Conservation (phyloP, 306 rosid genomes). For the Purshia tridentata region DNA sequence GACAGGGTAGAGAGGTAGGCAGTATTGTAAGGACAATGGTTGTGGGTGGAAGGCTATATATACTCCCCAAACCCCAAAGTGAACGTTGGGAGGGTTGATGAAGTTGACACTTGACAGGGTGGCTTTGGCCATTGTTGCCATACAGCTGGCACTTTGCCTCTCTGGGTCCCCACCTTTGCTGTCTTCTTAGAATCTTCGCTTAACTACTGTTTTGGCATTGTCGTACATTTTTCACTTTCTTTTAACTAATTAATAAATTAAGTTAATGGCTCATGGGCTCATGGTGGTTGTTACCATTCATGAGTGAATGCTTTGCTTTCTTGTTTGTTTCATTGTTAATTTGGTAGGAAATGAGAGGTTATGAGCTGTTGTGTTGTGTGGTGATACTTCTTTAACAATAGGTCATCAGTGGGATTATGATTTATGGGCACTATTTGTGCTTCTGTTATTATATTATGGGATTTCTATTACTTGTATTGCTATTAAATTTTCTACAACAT, state of each 20-base stretch:
- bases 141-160: slow-evolving; percentile 34
- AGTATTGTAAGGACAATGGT: slow-evolving; percentile 10
- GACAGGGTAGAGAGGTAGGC: background rate
- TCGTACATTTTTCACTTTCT: background rate
- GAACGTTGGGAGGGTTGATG: slow-evolving; percentile 18
- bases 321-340: background rate
- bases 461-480: too few species aligned
- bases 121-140: slow-evolving; percentile 28
- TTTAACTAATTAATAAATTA: slow-evolving; percentile 2
- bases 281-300: background rate
- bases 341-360: slow-evolving; percentile 19
- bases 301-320: slow-evolving; percentile 19
- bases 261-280: background rate
- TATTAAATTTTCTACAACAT: background rate
- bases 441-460: background rate
- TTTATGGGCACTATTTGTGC: background rate
- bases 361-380: slow-evolving; percentile 17
- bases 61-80: slow-evolving; percentile 1
- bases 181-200: slow-evolving; percentile 20
- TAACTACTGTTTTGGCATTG: slow-evolving; percentile 24
- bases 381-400: slow-evolving; percentile 4
- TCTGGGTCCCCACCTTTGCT: slow-evolving; percentile 25
- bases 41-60: slow-evolving; percentile 13
- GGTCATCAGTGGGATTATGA: background rate
- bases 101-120: slow-evolving; percentile 26